Percentiles rank a stretch among this genome's conserved stretches.
Evolutionary conservation across 495 filamentous ascomycete genomes (phyloP).

Genomic region (Aspergillus panamensis): DNA sequence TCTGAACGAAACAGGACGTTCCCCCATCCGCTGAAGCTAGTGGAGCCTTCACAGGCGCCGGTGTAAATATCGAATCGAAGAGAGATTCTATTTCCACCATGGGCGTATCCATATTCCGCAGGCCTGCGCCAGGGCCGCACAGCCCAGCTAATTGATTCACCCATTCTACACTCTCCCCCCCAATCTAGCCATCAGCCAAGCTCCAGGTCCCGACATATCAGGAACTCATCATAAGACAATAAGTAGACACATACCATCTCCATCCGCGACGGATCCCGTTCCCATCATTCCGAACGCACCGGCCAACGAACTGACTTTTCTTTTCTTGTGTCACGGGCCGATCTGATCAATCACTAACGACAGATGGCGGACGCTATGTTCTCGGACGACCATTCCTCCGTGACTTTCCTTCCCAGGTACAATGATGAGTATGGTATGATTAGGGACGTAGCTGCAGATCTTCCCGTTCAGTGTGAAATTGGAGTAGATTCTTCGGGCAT

Average conservation of each 20-base stretch:
- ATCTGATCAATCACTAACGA: not conserved
- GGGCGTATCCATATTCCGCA: slow-evolving; percentile 18
- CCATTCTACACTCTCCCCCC: slow-evolving; percentile 10
- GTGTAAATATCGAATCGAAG: slow-evolving; percentile 23
- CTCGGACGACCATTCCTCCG: not conserved
- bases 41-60: not conserved
- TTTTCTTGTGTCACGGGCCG: not conserved
- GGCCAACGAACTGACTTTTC: not conserved
- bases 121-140: slow-evolving; percentile 18
- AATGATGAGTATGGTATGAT: too few relatives aligned
- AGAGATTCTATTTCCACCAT: slow-evolving; percentile 21
- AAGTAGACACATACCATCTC: not conserved
- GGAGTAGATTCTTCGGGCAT: slow-evolving; percentile 40
- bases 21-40: not conserved
- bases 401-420: not conserved
- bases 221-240: not conserved
- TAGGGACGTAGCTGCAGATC: slow-evolving; percentile 9
- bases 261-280: not conserved
- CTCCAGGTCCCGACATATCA: not conserved
- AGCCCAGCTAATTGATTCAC: slow-evolving; percentile 11
- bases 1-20: slow-evolving; percentile 6
- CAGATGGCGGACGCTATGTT: not conserved
- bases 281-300: not conserved
- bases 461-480: slow-evolving; percentile 40
- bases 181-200: not conserved